Base-by-base conservation (phyloP, 768 basidiomycete genomes). In the Mycena alexandri region DNA sequence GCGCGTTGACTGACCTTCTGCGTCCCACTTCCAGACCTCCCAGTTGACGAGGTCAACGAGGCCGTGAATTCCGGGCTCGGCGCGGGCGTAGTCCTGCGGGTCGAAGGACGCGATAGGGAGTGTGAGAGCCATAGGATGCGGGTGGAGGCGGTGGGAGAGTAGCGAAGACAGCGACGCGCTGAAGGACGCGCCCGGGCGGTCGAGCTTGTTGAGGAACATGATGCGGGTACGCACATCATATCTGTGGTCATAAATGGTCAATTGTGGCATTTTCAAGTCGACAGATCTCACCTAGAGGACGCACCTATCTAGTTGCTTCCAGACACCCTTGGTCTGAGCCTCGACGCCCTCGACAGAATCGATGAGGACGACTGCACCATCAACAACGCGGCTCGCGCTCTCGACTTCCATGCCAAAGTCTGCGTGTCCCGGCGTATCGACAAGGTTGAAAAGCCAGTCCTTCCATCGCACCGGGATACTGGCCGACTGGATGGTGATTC, bases 351-450 rank as follows among this genome's bases (percentile, higher is more conserved):
- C 94, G 0, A 96, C 94, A 0, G 94, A 92, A 78, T 96, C 94
- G 48, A 96, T 87, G 36, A 96, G 79, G 34, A 96, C 92, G 33
- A 96, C 89, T 17, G 94, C 94, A 62, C 94, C 95, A 69, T 96
- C 94, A 5, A 95, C 88, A 17, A 96, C 91, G 33, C 94, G 89
- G 74, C 94, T 95, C 10, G 95, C 95, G 73, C 94, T 93, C 79
- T 96, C 95, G 29, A 96, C 95, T 74, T 96, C 94, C 94, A 96
- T 95, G n/a, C 94, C 94, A 79, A 96, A 96, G 76, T 96, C 94
- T 6, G 93, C 95, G 79, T 96, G 94, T 41, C 94, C 94, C 17
- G 94, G 94, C 4, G 94, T 96, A 73, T 96, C 95, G 51, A 96
- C 90, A 50, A 96, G 86, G 75, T 95, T 96, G 79, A 93, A 91